Percentiles rank a stretch among this genome's conserved stretches.
These are phyloP conservation scores for Aspergillus saccharolyticus DNA, from an alignment of 495 filamentous ascomycete species.

Conservation along the genomic window DNA sequence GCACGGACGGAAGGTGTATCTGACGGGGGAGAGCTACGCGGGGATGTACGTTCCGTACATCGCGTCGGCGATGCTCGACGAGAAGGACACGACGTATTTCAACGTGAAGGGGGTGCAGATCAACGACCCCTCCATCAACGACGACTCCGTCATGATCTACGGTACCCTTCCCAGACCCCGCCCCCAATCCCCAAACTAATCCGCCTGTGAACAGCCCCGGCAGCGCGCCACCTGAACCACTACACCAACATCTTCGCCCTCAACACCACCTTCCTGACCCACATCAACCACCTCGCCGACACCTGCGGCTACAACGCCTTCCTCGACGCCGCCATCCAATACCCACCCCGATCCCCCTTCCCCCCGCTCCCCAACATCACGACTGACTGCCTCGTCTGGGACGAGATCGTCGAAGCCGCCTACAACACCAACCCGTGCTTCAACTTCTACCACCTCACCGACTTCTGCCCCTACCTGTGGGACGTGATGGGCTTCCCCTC, in stretches of 20 bases:
- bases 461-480: conserved; percentile 69
- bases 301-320: conserved; percentile 64
- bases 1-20: conserved; percentile 59
- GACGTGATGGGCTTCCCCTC: conserved; percentile 72
- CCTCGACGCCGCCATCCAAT: conserved; percentile 56
- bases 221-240: conserved; percentile 59
- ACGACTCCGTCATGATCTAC: conserved; percentile 37
- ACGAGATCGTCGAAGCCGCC: conserved; percentile 52
- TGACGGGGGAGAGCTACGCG: conserved; percentile 68
- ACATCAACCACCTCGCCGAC: conserved; percentile 51
- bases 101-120: conserved; percentile 64
- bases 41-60: conserved; percentile 80
- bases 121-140: conserved; percentile 61
- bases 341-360: conserved; percentile 60
- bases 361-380: conserved; percentile 35
- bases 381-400: conserved; percentile 53
- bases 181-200: background rate
- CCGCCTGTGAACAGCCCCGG: conserved; percentile 40
- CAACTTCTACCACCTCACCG: conserved; percentile 70
- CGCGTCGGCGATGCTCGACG: conserved; percentile 65
- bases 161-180: conserved; percentile 13
- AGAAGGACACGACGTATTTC: conserved; percentile 61
- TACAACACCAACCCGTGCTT: conserved; percentile 70
- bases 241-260: conserved; percentile 56
- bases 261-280: conserved; percentile 58